Evolutionary conservation across 2,329 filamentous ascomycete genomes (phyloP), one percentile per base, ranked within the genome.

Genomic region (Leptographium wingfieldii): DNA sequence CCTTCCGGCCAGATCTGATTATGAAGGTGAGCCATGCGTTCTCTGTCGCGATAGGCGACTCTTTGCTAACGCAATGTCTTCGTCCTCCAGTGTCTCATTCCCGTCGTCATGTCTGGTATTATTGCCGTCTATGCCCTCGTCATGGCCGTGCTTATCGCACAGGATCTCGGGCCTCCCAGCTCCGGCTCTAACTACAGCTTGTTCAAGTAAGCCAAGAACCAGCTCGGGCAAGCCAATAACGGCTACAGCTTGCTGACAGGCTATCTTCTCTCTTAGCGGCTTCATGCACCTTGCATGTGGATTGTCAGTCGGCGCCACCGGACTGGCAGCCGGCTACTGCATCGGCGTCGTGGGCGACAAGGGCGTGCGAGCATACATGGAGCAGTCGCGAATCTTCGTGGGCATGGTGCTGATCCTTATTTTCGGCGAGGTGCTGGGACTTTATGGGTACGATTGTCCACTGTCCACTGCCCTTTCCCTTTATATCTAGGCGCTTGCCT

Each of bases 361-460:
- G 75, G 92, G 94, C 63, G 92, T 97, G 58, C 85, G 94, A 67
- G 86, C 91, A 60, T 97, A 95, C 77, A 96, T 99, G 91, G 84
- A 90, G 69, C 94, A 99, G 74, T 95, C 89, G 56, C 84, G 92
- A 64, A 88, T 99, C 66, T 99, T 96, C 68, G 94, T 99, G 56
- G 94, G 94, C 73, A 97, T 97, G 94, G 92, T 99, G 55, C 77
- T 99, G 68, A 97, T 97, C 67, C 81, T 97, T 64, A 99, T 99
- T 82, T 99, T 99, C 71, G 94, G 90, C 60, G 94, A 99, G 79
- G 94, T 99, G 22, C 73, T 99, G 71, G 94, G 94, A 73, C 85
- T 99, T 38, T 99, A 99, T 69, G 94, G 94, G 90, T 96, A 80
- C 66, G 86, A 72, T 63, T 5, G 3, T 7, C 1, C 14, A n/a